Percentiles rank a stretch among this genome's conserved stretches.
Conservation (phyloP, 2,329 filamentous ascomycete genomes). For the Tolypocladium endophyticum region DNA sequence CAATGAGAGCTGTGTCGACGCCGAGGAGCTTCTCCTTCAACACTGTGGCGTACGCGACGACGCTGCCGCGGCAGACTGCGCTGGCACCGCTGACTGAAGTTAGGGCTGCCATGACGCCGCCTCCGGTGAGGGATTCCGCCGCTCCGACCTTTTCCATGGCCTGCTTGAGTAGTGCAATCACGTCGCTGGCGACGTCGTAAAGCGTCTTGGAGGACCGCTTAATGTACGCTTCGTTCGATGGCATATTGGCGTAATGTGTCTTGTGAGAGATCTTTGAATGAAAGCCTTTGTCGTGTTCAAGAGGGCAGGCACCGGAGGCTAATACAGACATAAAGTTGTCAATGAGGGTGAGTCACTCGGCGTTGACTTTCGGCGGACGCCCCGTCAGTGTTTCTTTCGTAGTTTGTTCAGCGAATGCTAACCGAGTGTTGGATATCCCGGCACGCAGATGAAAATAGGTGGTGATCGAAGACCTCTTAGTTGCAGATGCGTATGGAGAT, state of each 20-base stretch:
- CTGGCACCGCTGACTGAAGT: slow-evolving; percentile 18
- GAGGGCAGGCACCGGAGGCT: slow-evolving; percentile 27
- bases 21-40: slow-evolving; percentile 17
- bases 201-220: neutral
- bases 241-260: neutral
- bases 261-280: too few relatives aligned
- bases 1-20: neutral
- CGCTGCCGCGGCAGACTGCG: slow-evolving; percentile 19
- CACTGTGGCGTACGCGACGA: slow-evolving; percentile 19
- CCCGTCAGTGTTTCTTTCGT: slow-evolving; percentile 1
- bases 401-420: neutral
- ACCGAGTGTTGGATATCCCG: neutral
- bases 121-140: slow-evolving; percentile 21
- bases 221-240: neutral
- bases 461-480: neutral
- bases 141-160: slow-evolving; percentile 15
- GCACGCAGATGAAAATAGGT: neutral
- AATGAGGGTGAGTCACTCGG: slow-evolving; percentile 12
- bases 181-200: neutral
- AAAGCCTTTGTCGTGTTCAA: too few relatives aligned
- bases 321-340: slow-evolving; percentile 23
- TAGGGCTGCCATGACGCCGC: slow-evolving; percentile 18
- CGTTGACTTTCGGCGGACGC: slow-evolving; percentile 18
- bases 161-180: neutral
- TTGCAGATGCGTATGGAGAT: neutral